Evolutionary conservation across 2,329 filamentous ascomycete genomes (phyloP).

Genomic region (Paradendryphiella salina): DNA sequence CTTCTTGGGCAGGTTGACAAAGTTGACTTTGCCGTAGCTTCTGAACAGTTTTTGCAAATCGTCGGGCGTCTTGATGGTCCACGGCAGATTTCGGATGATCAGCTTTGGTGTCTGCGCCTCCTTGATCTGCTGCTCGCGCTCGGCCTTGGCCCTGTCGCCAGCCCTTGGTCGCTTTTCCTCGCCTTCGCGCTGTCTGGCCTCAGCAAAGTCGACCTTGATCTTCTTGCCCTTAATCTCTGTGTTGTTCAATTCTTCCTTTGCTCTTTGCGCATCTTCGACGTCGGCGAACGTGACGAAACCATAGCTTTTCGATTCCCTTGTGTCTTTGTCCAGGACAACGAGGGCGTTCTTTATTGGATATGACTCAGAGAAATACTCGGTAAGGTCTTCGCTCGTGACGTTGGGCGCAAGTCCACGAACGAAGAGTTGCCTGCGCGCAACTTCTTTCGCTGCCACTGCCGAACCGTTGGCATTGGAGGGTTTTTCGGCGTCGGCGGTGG

Average conservation of each 20-base stretch:
- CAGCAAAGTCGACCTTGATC: conserved; percentile 84
- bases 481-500: conserved; percentile 30
- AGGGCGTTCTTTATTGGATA: conserved; percentile 95
- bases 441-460: conserved; percentile 30
- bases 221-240: conserved; percentile 76
- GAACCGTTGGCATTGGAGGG: conserved; percentile 17
- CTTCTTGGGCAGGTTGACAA: conserved; percentile 78
- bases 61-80: conserved; percentile 87
- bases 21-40: conserved; percentile 90
- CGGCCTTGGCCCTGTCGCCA: conserved; percentile 64
- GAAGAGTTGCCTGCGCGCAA: conserved; percentile 66
- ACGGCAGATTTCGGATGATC: conserved; percentile 93
- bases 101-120: conserved; percentile 73
- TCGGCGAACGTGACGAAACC: conserved; percentile 98
- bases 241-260: conserved; percentile 79
- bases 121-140: conserved; percentile 64
- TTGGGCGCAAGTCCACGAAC: conserved; percentile 80
- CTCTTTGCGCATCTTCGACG: conserved; percentile 81
- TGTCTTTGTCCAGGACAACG: conserved; percentile 83
- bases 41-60: conserved; percentile 78
- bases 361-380: conserved; percentile 88
- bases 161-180: conserved; percentile 47
- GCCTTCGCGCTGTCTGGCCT: conserved; percentile 73
- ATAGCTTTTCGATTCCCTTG: conserved; percentile 86
- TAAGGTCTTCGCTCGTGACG: conserved; percentile 79